Evolutionary conservation across 495 filamentous ascomycete species (phyloP).

Genomic region (Filosporella fistucella): DNA sequence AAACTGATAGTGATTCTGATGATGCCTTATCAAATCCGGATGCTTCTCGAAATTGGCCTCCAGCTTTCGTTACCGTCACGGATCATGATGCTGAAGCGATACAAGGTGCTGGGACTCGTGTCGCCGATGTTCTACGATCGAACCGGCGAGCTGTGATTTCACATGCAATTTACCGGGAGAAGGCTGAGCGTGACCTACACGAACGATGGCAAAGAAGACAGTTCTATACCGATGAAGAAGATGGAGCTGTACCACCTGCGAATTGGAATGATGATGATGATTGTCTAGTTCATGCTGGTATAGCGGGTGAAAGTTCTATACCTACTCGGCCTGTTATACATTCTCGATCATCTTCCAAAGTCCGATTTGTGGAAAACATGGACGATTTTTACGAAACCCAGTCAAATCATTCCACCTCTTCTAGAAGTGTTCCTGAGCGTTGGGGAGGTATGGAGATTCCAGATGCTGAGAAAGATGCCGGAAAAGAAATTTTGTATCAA

Average conservation of each 20-base stretch:
- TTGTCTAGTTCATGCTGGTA: constrained; percentile 37
- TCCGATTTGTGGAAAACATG: constrained; percentile 73
- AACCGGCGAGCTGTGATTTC: constrained; percentile 13
- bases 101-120: constrained; percentile 17
- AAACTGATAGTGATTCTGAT: neutral
- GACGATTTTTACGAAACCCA: constrained; percentile 69
- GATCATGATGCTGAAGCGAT: constrained; percentile 27
- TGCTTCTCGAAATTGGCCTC: constrained; percentile 14
- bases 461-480: constrained; percentile 74
- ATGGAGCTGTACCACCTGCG: constrained; percentile 59
- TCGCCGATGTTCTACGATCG: constrained; percentile 12
- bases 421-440: constrained; percentile 72
- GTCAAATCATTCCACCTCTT: constrained; percentile 77
- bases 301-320: constrained; percentile 27
- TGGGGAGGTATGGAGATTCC: constrained; percentile 83
- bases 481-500: constrained; percentile 86
- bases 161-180: constrained; percentile 14
- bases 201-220: constrained; percentile 69
- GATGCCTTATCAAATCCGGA: neutral
- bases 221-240: constrained; percentile 80
- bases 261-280: constrained; percentile 63
- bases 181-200: constrained; percentile 49
- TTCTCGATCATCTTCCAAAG: constrained; percentile 82
- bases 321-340: constrained; percentile 43
- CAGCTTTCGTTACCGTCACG: constrained; percentile 14